phyloP scores from a whole-genome alignment of 2,329 filamentous ascomycete genomes.

The Colletotrichum chrysophilum region DNA sequence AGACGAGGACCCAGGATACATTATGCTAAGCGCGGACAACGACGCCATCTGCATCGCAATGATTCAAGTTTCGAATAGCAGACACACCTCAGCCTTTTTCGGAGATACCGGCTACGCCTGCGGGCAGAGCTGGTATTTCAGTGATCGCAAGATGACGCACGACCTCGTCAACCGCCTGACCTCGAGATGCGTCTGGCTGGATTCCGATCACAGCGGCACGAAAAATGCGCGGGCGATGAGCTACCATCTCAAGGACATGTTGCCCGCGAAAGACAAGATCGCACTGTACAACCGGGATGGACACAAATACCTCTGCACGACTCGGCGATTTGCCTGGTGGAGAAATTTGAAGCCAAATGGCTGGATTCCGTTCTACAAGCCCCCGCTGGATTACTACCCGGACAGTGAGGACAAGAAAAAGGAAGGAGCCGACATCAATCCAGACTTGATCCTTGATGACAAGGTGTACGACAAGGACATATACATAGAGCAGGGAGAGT shows the following conservation, averaged over 20 bases:
- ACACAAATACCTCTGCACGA: slow-evolving; percentile 21
- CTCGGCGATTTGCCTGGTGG: slow-evolving; percentile 27
- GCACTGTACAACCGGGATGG: slow-evolving; percentile 16
- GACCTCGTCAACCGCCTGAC: slow-evolving; percentile 23
- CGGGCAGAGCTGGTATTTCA: slow-evolving; percentile 27
- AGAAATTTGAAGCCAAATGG: slow-evolving; percentile 22
- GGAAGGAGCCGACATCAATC: slow-evolving; percentile 15
- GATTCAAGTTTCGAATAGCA: slow-evolving; percentile 22
- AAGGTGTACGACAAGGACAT: slow-evolving; percentile 19
- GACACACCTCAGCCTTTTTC: slow-evolving; percentile 15
- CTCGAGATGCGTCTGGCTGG: slow-evolving; percentile 1
- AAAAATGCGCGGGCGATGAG: slow-evolving; percentile 25
- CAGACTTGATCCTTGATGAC: slow-evolving; percentile 20
- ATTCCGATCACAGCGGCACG: neutral
- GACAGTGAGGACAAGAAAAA: slow-evolving; percentile 2
- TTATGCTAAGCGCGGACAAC: slow-evolving; percentile 26
- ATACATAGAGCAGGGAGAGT: slow-evolving; percentile 5
- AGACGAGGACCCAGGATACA: slow-evolving; percentile 11
- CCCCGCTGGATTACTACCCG: slow-evolving; percentile 27
- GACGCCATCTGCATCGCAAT: slow-evolving; percentile 27
- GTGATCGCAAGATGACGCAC: slow-evolving; percentile 16
- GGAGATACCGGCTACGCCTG: slow-evolving; percentile 27
- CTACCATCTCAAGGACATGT: slow-evolving; percentile 26
- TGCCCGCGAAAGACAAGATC: slow-evolving; percentile 14
- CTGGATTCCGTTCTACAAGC: slow-evolving; percentile 29